Base-by-base conservation (phyloP, 345 rosid species). In the Cochlearia excelsa region DNA sequence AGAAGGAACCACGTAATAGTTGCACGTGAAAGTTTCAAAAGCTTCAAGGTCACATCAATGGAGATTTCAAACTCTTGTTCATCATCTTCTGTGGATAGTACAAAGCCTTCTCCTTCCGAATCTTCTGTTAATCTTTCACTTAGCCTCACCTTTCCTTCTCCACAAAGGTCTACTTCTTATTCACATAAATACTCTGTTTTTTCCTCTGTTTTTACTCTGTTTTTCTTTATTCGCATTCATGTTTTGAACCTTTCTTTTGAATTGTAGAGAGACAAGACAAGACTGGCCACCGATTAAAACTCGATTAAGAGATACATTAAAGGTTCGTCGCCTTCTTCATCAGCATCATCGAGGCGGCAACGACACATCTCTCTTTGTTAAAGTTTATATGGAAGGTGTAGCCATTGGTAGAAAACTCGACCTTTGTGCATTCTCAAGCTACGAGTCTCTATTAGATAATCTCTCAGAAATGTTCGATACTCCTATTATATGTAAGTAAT, bases 331-430 rank as follows among this genome's bases (percentile, higher is more conserved):
- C 44, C 59, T 10, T 49, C n/a, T 38, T 70, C 47, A 9, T 43
- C 44, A 16, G 23, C 23, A 16, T 16, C 23, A 16, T 16, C 23
- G 23, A 16, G 23, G 64, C 8, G 31, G 48, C 38, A 46, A 63
- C 9, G 37, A 63, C 7, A 37, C 60, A 63, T 71, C 72, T 63
- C 57, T 74, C 23, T 80, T 72, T 68, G 77, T 80, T 45, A 84
- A 84, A 79, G 86, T 84, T 58, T 80, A 84, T 68, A 81, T 82
- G 83, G 90, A 81, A 42, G 90, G 87, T 5, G 66, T 75, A 41
- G 82, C 82, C 46, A 84, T 84, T 51, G 90, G 90, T 6, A 80
- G 90, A 64, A 84, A 84, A 44, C 69, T 84, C 6, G 81, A 84
- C 46, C 74, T 84, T 67, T 77, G 75, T 16, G 77, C 79, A 38